phyloP scores from a whole-genome alignment of 306 rosid genomes.

The Medicago lupulina region DNA sequence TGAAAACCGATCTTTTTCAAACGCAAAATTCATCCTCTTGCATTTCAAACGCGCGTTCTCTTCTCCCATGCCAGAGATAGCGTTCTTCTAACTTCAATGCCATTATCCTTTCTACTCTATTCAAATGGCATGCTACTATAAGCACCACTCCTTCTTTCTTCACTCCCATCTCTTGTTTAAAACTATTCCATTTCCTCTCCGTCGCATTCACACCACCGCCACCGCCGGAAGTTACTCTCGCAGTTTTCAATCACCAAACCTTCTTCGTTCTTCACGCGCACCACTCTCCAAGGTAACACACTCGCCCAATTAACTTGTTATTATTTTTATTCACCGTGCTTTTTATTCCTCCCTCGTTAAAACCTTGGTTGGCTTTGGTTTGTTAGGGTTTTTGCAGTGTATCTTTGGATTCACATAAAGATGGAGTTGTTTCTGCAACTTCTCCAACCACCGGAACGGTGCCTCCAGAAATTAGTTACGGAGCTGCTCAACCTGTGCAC shows the following conservation, averaged over 20 bases:
- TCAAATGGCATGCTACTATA: conserved; percentile 57
- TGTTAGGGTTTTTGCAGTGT: conserved; percentile 63
- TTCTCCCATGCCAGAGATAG: not conserved
- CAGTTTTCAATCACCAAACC: conserved; percentile 35
- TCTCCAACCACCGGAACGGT: conserved; percentile 38
- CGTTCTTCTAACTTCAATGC: conserved; percentile 29
- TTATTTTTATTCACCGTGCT: not conserved
- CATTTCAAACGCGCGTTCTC: not conserved
- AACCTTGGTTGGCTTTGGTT: not conserved
- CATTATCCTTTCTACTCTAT: not conserved
- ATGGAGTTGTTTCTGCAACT: conserved; percentile 46
- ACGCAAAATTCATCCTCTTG: not conserved
- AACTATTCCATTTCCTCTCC: conserved; percentile 34
- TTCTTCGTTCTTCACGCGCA: conserved; percentile 37
- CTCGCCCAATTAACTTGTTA: not conserved
- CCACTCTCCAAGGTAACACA: conserved; percentile 45
- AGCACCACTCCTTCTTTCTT: conserved; percentile 37
- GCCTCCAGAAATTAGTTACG: conserved; percentile 36
- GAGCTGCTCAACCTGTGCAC: conserved; percentile 38
- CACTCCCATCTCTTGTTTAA: conserved; percentile 49
- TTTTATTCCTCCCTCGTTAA: not conserved
- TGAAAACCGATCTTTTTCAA: too few relatives aligned
- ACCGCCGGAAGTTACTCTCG: conserved; percentile 1
- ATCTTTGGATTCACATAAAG: conserved; percentile 49
- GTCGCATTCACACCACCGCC: conserved; percentile 31